These are phyloP conservation scores for Chenopodium formosanum DNA, from an alignment of 148 eudicot species.

Conservation along the genomic window DNA sequence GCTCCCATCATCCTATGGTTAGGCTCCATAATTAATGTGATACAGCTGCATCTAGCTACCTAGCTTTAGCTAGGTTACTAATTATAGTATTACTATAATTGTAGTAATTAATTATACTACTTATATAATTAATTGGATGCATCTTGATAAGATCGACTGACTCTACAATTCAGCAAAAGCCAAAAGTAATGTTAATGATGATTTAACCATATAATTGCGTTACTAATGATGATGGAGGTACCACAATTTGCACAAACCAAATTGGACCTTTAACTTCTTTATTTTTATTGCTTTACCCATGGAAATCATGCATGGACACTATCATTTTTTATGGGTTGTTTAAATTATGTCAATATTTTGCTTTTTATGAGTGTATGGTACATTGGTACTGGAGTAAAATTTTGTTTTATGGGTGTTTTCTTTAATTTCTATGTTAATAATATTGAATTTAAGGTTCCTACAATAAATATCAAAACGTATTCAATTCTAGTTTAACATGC, in stretches of 20 bases:
- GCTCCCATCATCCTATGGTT: neutral
- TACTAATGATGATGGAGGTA: conserved; percentile 14
- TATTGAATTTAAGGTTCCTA: too few relatives aligned
- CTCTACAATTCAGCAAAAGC: neutral
- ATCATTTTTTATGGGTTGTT: neutral
- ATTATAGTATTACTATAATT: neutral
- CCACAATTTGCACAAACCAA: neutral
- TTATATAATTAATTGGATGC: neutral
- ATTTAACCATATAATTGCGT: conserved; percentile 7
- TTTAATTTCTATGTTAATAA: too few relatives aligned
- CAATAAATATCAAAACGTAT: too few relatives aligned
- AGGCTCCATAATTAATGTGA: neutral
- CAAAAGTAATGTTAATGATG: neutral
- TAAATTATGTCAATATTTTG: too few relatives aligned
- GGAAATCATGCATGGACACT: neutral
- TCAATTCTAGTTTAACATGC: too few relatives aligned
- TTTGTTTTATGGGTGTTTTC: too few relatives aligned
- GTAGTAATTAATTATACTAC: neutral
- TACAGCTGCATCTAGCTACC: conserved; percentile 12
- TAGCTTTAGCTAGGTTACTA: neutral
- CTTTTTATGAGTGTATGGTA: too few relatives aligned
- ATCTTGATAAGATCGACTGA: neutral
- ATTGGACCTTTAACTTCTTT: conserved; percentile 10
- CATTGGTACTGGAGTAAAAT: too few relatives aligned
- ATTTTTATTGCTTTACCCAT: neutral